These are phyloP conservation scores for Diaporthe amygdali DNA, from an alignment of 2,329 filamentous ascomycete genomes.

Conservation along the genomic window DNA sequence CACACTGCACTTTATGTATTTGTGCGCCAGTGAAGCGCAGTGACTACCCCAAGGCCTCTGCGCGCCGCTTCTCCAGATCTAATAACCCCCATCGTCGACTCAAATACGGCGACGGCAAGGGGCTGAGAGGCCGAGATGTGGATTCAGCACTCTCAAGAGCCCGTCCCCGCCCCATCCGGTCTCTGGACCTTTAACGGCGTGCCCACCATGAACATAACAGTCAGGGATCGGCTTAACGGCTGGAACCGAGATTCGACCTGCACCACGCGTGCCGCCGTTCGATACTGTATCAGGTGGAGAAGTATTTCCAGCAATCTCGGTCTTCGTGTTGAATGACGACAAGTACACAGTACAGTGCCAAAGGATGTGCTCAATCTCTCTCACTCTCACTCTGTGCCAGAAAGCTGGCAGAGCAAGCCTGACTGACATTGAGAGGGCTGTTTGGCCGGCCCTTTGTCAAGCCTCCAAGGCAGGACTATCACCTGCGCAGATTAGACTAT, in stretches of 20 bases:
- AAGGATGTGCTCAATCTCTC: background rate
- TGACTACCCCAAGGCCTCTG: background rate
- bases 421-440: background rate
- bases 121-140: background rate
- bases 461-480: background rate
- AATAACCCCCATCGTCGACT: background rate
- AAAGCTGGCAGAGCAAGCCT: background rate
- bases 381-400: background rate
- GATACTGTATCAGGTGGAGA: constrained; percentile 1
- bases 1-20: background rate
- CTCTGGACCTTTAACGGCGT: background rate
- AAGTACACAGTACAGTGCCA: background rate
- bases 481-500: background rate
- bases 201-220: constrained; percentile 3
- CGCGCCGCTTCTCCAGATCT: background rate
- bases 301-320: constrained; percentile 18
- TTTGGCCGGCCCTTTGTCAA: background rate
- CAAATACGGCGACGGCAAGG: background rate
- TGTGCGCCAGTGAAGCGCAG: background rate
- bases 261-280: background rate
- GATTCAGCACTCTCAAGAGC: background rate
- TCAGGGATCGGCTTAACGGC: constrained; percentile 6
- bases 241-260: constrained; percentile 14
- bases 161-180: background rate
- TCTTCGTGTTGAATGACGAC: constrained; percentile 16